These are phyloP conservation scores for Cercospora sesami DNA, from an alignment of 2,329 filamentous ascomycete genomes.

Conservation along the genomic window DNA sequence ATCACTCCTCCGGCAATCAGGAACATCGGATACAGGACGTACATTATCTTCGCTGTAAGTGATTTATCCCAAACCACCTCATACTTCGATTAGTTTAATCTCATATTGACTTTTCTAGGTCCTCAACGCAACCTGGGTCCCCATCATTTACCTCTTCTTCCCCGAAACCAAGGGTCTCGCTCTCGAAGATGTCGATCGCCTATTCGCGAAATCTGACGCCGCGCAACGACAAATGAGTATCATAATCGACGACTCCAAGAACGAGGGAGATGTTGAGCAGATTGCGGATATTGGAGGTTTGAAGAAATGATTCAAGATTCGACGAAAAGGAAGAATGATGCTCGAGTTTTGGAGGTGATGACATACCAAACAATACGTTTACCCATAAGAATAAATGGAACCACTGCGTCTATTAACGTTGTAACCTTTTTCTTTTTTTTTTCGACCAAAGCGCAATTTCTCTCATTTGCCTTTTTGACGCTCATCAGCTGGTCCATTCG, in stretches of 20 bases:
- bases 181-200: constrained; percentile 69
- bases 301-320: neutral
- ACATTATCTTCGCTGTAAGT: constrained; percentile 46
- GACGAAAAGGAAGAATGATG: too few relatives aligned
- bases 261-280: constrained; percentile 16
- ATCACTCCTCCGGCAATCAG: constrained; percentile 62
- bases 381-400: too few relatives aligned
- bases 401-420: too few relatives aligned
- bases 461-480: too few relatives aligned
- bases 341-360: too few relatives aligned
- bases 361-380: too few relatives aligned
- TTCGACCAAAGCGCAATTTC: too few relatives aligned
- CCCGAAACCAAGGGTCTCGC: constrained; percentile 57
- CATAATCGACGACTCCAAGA: constrained; percentile 12
- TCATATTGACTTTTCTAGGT: constrained; percentile 4
- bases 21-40: constrained; percentile 57
- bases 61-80: too few relatives aligned
- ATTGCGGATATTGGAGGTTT: constrained; percentile 16
- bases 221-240: constrained; percentile 28
- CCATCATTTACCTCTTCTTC: constrained; percentile 61
- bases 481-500: too few relatives aligned
- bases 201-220: constrained; percentile 50
- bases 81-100: too few relatives aligned
- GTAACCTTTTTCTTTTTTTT: too few relatives aligned
- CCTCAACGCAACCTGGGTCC: constrained; percentile 41